Evolutionary conservation across 257 asterid genomes (phyloP), one percentile per base, ranked within the genome.

Genomic region (Solanum pimpinellifolium): DNA sequence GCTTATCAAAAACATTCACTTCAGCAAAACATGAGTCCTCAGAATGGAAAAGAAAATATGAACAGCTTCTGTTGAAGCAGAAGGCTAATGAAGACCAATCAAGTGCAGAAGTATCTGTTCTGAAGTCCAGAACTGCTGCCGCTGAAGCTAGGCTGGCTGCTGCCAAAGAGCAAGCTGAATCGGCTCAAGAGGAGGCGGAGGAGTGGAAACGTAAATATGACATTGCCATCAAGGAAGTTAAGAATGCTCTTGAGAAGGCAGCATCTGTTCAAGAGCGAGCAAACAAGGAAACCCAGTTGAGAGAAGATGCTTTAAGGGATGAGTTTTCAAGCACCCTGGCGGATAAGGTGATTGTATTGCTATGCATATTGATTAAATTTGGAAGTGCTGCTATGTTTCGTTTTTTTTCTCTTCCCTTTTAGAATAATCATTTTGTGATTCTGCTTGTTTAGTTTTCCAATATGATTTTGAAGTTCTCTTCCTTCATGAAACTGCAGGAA

Each of bases 121-220:
- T 96, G 81, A 93, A 91, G 89, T 96, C 99, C 39, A 94, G 92
- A 91, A 92, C 94, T 83, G 93, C 98, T 89, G 99, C 99, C 72
- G 98, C 99, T 77, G 99, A 95, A 87, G 99, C 99, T 86, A 94
- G 99, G 89, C 90, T 97, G 65, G 98, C 95, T 78, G 99, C 99
- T 85, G 97, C 99, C 86, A 94, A 92, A 87, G 99, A 97, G 91
- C 95, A 93, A 87, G 95, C 98, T 60, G 95, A 94, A 44, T 96
- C 99, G 83, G 98, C 99, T 49, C 93, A 90, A 86, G 99, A 97
- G 90, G 99, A 96, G 92, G 98, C 99, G 6, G 95, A 93, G 88
- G 99, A 97, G 92, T 97, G 99, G 99, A 92, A 93, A 91, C 96
- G 98, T 56, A 97, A 97, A 85, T 97, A 93, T 88, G 99, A 94